Evolutionary conservation across 2,329 filamentous ascomycete genomes (phyloP).

Genomic region (Acrocalymma vagum): DNA sequence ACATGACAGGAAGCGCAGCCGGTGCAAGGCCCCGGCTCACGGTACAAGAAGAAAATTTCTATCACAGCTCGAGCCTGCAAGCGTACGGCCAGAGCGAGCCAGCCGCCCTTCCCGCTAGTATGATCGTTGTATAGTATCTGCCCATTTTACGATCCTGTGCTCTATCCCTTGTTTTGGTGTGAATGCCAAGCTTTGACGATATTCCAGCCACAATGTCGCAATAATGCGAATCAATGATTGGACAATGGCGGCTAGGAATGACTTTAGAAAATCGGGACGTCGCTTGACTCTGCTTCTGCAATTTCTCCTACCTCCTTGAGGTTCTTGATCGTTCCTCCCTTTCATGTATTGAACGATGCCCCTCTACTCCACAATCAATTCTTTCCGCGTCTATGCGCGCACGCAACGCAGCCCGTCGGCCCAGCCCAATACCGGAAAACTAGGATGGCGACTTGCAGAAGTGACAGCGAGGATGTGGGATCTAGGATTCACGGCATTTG

Average conservation of each 20-base stretch:
- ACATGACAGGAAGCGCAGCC: no score
- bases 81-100: no score
- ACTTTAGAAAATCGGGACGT: conserved; percentile 1
- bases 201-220: conserved; percentile 17
- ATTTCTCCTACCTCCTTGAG: conserved; percentile 1
- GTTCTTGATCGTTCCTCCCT: neutral
- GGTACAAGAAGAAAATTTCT: no score
- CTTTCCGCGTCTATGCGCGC: conserved; percentile 25
- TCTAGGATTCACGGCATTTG: conserved; percentile 71
- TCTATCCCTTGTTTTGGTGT: no score
- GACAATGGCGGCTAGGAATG: neutral
- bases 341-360: conserved; percentile 22
- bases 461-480: conserved; percentile 58
- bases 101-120: no score
- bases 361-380: conserved; percentile 29
- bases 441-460: conserved; percentile 33
- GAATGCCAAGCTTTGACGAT: conserved; percentile 21
- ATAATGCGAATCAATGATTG: conserved; percentile 19
- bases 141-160: no score
- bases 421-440: conserved; percentile 28
- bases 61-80: no score
- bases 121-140: no score
- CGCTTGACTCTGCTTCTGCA: neutral
- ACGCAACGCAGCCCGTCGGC: conserved; percentile 19
- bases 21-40: no score